Evolutionary conservation across 176 grass and related monocot genomes (phyloP).

Genomic region (Bothriochloa decipiens): DNA sequence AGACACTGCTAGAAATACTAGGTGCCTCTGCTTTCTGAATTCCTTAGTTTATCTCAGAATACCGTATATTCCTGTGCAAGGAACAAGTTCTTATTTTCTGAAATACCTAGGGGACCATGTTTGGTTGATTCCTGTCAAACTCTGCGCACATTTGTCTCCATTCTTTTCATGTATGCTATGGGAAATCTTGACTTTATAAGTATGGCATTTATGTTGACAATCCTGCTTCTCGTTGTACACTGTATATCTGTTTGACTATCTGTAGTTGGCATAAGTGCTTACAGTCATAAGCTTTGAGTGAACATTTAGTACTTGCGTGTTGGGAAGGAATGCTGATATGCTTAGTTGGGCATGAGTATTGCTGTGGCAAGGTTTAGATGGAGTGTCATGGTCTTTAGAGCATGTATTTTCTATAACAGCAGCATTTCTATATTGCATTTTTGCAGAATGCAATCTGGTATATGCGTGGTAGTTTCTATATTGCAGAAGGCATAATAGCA

Average conservation of each 20-base stretch:
- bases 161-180: background rate
- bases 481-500: too few species aligned
- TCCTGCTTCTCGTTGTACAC: constrained; percentile 13
- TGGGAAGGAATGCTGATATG: too few species aligned
- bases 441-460: too few species aligned
- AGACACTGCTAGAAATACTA: background rate
- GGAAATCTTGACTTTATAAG: background rate
- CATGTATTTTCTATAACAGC: background rate
- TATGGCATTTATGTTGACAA: background rate
- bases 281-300: constrained; percentile 11
- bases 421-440: too few species aligned
- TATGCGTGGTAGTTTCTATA: too few species aligned
- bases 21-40: constrained; percentile 11
- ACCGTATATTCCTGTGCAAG: background rate
- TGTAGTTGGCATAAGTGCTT: background rate
- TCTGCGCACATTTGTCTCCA: too few species aligned
- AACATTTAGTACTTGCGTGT: too few species aligned
- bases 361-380: background rate
- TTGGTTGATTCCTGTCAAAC: background rate
- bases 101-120: background rate
- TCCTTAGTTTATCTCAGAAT: background rate
- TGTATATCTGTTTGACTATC: constrained; percentile 7
- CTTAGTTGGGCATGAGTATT: background rate
- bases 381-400: background rate
- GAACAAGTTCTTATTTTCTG: background rate